Evolutionary conservation across 225 moss, liverwort and hornwort genomes (phyloP), one percentile per base, ranked within the genome.

Genomic region (Neckera pumila): DNA sequence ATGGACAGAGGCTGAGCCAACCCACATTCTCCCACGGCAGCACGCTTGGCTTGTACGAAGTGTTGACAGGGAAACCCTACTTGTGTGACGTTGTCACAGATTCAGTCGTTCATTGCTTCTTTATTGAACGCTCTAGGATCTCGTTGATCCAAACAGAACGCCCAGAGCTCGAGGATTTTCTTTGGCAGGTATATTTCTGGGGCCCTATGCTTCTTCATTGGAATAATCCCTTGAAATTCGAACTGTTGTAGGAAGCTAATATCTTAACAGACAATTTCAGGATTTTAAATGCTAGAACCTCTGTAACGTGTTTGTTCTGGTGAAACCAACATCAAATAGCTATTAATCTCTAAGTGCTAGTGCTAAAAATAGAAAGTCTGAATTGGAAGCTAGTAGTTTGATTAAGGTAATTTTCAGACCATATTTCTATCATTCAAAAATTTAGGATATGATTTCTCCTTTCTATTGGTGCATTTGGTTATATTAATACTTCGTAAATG

Each of bases 1-100:
- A 51, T 51, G 92, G 92, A 70, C 93, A 84, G 76, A 91, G 93
- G 47, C 69, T 95, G 89, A 92, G 93, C 33, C 96, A 96, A 87
- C 93, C 94, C 83, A 94, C 96, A 59, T 97, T 99, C 89, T 94
- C 97, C 40, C 91, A 96, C 79, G 97, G 99, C 53, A 97, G 92
- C 88, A 96, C 96, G 5, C 91, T 99, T 73, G 99, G 99, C 70
- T 94, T 99, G 80, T 99, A 99, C 69, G 99, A 99, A 89, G 93
- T 91, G 69, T 91, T 99, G 89, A 96, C 96, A 51, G 99, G 99
- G 76, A 96, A 95, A 83, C 93, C 94, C 56, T 91, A 91, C 66
- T 90, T 97, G 61, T 99, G 97, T 85, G 93, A 88, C 62, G 80
- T 99, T 64, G 90, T 87, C 43, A 91, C 99, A 63, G 96, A 96